phyloP scores from a whole-genome alignment of 495 filamentous ascomycete genomes.

The Xeromyces bisporus region DNA sequence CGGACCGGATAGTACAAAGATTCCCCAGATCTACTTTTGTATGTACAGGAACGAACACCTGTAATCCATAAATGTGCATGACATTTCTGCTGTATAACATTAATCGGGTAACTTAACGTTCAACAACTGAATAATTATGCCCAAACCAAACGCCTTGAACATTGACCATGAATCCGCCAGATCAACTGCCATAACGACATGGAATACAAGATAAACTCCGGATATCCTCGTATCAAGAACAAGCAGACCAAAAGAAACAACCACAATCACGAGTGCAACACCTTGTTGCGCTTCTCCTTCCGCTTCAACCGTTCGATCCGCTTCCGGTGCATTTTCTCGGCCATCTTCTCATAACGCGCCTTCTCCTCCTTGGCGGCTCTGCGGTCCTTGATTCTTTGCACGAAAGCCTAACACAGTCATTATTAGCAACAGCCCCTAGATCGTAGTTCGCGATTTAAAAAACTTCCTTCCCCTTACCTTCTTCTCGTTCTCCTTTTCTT shows the following conservation, averaged over 20 bases:
- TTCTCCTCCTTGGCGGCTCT: conserved; percentile 81
- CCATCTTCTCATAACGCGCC: conserved; percentile 84
- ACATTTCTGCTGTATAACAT: no score
- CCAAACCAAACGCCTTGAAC: no score
- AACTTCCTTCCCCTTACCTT: conserved; percentile 35
- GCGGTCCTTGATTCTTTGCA: conserved; percentile 66
- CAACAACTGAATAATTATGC: no score
- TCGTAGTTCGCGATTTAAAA: conserved; percentile 3
- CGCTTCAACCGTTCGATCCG: conserved; percentile 81
- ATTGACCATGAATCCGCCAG: no score
- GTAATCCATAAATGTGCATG: no score
- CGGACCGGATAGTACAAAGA: no score
- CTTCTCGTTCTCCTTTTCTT: conserved; percentile 78
- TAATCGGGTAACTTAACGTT: no score
- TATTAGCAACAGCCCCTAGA: neutral
- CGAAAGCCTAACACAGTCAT: conserved; percentile 38
- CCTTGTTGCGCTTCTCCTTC: conserved; percentile 94
- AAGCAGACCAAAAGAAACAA: neutral
- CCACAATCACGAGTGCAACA: conserved; percentile 62
- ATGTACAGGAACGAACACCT: no score
- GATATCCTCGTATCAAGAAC: neutral
- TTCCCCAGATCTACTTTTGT: no score
- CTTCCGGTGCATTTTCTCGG: conserved; percentile 94
- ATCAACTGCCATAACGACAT: no score
- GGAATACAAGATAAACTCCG: no score